Evolutionary conservation across 1,139 yeast species (phyloP), one percentile per base, ranked within the genome.

Genomic region (Geotrichum histeridarum): DNA sequence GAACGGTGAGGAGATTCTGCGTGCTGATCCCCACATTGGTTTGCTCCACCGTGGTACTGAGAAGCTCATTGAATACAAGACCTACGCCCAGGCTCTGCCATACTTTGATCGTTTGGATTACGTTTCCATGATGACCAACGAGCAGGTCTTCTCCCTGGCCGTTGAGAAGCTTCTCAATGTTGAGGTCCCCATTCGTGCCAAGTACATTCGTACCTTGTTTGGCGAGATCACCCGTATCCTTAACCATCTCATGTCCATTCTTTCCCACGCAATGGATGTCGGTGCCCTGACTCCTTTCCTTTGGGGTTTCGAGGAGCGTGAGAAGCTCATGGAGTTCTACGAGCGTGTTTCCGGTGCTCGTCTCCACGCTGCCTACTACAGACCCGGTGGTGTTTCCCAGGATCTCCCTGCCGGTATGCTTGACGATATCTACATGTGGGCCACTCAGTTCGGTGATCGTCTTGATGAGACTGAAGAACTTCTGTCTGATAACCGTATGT

Each of bases 291-390:
- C 96, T 45, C 96, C 96, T 53, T 88, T 88, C 78, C 76, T 88
- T 71, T 88, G 96, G 96, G 95, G 95, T 60, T 86, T 88, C 72
- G 96, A 88, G 75, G 96, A 88, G 72, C 83, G 96, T 73, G 96
- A 87, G 72, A 88, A 88, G 74, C 78, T 88, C 68, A 88, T 88
- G 95, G 96, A 88, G 72, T 88, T 87, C 69, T 88, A 88, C 71
- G 96, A 87, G 74, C 82, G 95, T 69, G 95, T 87, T 39, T 82
- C 89, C 39, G 96, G 96, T 62, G 95, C 96, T 37, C 83, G 96
- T 73, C 78, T 88, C 70, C 96, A 88, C 73, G 77, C 89, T 48
- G 95, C 95, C 48, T 88, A 88, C 66, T 84, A 86, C 58, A 82
- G 96, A 74, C 96, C 96, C 54, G 96, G 96, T 67, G 96, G 96